Base-by-base conservation (phyloP, 192 early-diverging fungal genomes). In the Coemansia sp. region DNA sequence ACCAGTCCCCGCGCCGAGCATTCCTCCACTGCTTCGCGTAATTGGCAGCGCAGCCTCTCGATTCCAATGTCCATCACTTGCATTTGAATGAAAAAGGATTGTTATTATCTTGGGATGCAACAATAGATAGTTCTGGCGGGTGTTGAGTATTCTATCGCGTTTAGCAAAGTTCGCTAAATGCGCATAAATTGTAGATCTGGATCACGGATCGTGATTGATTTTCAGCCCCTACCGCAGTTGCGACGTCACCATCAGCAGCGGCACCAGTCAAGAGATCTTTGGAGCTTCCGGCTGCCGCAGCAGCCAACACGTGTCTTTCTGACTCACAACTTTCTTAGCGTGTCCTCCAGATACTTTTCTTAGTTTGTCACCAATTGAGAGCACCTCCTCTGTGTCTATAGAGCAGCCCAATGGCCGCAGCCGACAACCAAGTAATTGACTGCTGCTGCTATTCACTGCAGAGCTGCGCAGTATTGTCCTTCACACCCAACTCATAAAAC, bases 1-100 rank as follows among this genome's bases (percentile, higher is more conserved):
- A 87, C 84, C 52, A 94, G 85, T 16, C 92, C 90, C 13, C 92
- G 80, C 34, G 89, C 85, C 16, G 87, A 86, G 72, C 93, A 94
- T 10, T 92, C 86, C 3, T 85, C 70, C 7, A 90, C 78, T 1
- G 89, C 87, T 65, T 88, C 70, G 49, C 90, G 88, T 33, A 94
- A 74, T 52, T 83, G 76, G 2, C 18, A 67, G 29, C 76, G 73
- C n/a, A 83, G 47, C 27, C 29, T 11, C 4, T 66, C 71, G 16
- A 64, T 47, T 39, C 38, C 53, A 2, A 50, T 22, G 41, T 83
- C 80, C 80, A 83, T 76, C 50, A 29, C 9, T 53, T 16, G 31
- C 40, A 49, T 36, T 55, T 20, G 2, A n/a, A 36, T 52, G 62
- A 50, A 15, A 27, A 4, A 24, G 27, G 3, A 33, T 27, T 27